Evolutionary conservation across 345 rosid species (phyloP).

Genomic region (Balakata baccata): DNA sequence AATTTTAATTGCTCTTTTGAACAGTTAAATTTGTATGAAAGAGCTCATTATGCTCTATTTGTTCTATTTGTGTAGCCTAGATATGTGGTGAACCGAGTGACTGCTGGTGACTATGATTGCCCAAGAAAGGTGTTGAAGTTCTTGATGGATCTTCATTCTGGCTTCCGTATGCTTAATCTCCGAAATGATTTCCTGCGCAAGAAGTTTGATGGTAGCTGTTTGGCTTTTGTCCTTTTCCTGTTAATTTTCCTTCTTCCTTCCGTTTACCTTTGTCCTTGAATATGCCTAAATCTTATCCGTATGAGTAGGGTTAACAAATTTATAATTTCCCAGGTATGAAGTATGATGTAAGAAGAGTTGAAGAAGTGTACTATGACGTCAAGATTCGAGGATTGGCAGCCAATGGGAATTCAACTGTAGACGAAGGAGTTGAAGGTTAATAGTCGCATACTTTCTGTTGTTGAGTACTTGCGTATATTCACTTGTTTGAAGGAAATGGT

Average conservation of each 20-base stretch:
- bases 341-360: constrained; percentile 77
- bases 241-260: background rate
- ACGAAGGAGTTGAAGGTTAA: constrained; percentile 13
- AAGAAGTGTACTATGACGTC: constrained; percentile 85
- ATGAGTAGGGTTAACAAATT: constrained; percentile 3
- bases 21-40: background rate
- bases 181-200: constrained; percentile 95
- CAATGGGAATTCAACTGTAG: constrained; percentile 31
- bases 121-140: constrained; percentile 81
- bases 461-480: background rate
- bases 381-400: constrained; percentile 73
- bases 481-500: background rate
- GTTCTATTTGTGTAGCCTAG: constrained; percentile 56
- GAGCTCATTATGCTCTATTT: background rate
- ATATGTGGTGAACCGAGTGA: constrained; percentile 86
- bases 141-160: constrained; percentile 81
- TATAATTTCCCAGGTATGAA: constrained; percentile 58
- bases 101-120: constrained; percentile 87
- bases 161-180: constrained; percentile 91
- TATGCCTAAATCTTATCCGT: background rate
- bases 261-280: constrained; percentile 24
- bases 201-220: constrained; percentile 73
- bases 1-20: background rate
- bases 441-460: background rate
- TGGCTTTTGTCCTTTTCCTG: background rate